These are phyloP conservation scores for Usnea hakonensis DNA, from an alignment of 495 filamentous ascomycete species.

Conservation along the genomic window DNA sequence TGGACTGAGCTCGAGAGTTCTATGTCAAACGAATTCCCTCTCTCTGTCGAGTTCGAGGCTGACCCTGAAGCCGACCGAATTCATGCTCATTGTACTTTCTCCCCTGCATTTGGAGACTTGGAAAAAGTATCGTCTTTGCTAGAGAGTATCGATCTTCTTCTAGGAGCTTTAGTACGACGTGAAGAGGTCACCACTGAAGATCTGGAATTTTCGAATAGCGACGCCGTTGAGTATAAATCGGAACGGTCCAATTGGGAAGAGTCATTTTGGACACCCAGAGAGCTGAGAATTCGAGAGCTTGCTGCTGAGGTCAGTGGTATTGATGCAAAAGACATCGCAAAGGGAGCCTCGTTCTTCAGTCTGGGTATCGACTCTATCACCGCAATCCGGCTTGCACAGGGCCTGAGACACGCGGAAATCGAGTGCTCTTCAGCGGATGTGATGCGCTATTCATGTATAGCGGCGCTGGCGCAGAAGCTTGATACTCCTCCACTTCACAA, in stretches of 20 bases:
- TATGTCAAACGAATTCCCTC: constrained; percentile 32
- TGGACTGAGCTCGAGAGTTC: constrained; percentile 31
- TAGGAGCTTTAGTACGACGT: constrained; percentile 26
- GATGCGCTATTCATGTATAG: constrained; percentile 31
- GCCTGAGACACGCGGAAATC: constrained; percentile 25
- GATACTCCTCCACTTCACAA: constrained; percentile 1
- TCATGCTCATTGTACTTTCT: constrained; percentile 24
- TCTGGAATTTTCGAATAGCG: neutral
- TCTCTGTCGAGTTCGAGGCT: constrained; percentile 32
- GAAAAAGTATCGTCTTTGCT: constrained; percentile 26
- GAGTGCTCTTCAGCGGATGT: constrained; percentile 31
- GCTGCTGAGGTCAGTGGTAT: constrained; percentile 23
- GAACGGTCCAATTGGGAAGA: constrained; percentile 21
- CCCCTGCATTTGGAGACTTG: constrained; percentile 21
- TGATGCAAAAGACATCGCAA: constrained; percentile 19
- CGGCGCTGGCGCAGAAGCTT: constrained; percentile 25
- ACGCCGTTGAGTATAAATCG: neutral
- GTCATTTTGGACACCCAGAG: constrained; percentile 22
- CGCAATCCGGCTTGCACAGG: constrained; percentile 30
- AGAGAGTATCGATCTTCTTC: constrained; percentile 29
- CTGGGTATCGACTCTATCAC: constrained; percentile 34
- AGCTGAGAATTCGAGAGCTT: constrained; percentile 23
- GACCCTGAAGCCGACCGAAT: constrained; percentile 21
- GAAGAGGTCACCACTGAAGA: constrained; percentile 22
- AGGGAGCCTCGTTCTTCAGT: constrained; percentile 30